These are phyloP conservation scores for Colletotrichum neosansevieriae DNA, from an alignment of 2,329 filamentous ascomycete genomes.

Conservation along the genomic window DNA sequence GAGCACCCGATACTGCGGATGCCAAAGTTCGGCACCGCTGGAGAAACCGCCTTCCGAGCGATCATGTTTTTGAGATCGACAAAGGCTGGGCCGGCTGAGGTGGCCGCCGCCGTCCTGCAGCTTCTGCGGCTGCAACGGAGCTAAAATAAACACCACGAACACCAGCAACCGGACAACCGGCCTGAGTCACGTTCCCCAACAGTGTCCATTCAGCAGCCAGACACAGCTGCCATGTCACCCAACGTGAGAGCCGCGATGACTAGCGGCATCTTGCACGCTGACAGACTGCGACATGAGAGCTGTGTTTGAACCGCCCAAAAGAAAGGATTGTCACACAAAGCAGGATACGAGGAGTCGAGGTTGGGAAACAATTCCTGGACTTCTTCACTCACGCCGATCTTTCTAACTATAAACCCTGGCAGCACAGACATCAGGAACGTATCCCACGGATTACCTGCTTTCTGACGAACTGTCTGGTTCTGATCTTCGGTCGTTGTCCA, in stretches of 20 bases:
- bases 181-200: neutral
- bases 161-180: neutral
- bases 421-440: conserved; percentile 1
- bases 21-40: conserved; percentile 4
- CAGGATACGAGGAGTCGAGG: conserved; percentile 6
- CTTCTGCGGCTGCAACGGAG: conserved; percentile 28
- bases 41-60: conserved; percentile 1
- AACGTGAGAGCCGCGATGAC: neutral
- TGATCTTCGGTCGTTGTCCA: conserved; percentile 4
- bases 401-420: conserved; percentile 17
- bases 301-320: neutral
- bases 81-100: conserved; percentile 4
- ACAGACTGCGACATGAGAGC: neutral
- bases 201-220: neutral
- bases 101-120: conserved; percentile 24
- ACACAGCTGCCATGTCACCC: neutral
- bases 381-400: conserved; percentile 11
- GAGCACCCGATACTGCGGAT: neutral
- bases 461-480: conserved; percentile 18
- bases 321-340: neutral
- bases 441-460: conserved; percentile 1
- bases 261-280: neutral
- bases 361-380: neutral
- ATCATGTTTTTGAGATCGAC: conserved; percentile 27
- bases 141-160: conserved; percentile 29